phyloP scores from a whole-genome alignment of 2,329 filamentous ascomycete genomes.

The Botrytis aclada region DNA sequence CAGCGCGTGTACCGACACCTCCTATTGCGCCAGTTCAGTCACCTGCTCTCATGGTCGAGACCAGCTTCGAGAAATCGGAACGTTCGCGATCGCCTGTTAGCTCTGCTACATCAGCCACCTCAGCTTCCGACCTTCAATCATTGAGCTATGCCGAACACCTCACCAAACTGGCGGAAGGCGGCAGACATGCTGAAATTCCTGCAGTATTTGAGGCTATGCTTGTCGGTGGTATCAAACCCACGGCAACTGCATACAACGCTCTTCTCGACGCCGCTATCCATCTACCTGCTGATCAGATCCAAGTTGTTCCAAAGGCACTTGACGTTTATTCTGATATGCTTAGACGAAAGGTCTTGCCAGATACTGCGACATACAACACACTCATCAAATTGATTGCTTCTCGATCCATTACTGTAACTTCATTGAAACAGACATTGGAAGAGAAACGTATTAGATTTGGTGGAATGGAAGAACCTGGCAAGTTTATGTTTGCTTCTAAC shows the following conservation, averaged over 20 bases:
- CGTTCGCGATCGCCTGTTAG: conserved; percentile 46
- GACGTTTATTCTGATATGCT: conserved; percentile 98
- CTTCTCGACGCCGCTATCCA: conserved; percentile 81
- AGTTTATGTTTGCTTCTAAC: conserved; percentile 85
- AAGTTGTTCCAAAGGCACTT: conserved; percentile 85
- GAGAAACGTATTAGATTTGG: conserved; percentile 81
- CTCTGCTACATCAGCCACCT: conserved; percentile 51
- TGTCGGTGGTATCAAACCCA: conserved; percentile 75
- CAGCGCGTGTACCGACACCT: conserved; percentile 35
- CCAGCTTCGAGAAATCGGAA: conserved; percentile 42
- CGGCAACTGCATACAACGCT: conserved; percentile 86
- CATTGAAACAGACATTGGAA: conserved; percentile 70
- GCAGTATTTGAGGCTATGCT: conserved; percentile 89
- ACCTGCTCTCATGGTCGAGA: conserved; percentile 31
- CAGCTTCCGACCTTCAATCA: conserved; percentile 59
- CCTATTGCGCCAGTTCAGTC: conserved; percentile 30
- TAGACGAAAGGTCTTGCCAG: conserved; percentile 74
- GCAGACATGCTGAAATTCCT: conserved; percentile 83
- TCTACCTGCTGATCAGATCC: conserved; percentile 72
- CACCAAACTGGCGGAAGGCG: conserved; percentile 65
- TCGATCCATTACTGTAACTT: conserved; percentile 74
- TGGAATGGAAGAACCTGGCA: conserved; percentile 77
- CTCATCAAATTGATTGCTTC: conserved; percentile 79
- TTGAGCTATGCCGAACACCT: conserved; percentile 76
- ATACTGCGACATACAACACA: conserved; percentile 83